Percentiles rank a stretch among this genome's conserved stretches.
Conservation (phyloP, 2,329 filamentous ascomycete species). For the Claviceps lovelessii region DNA sequence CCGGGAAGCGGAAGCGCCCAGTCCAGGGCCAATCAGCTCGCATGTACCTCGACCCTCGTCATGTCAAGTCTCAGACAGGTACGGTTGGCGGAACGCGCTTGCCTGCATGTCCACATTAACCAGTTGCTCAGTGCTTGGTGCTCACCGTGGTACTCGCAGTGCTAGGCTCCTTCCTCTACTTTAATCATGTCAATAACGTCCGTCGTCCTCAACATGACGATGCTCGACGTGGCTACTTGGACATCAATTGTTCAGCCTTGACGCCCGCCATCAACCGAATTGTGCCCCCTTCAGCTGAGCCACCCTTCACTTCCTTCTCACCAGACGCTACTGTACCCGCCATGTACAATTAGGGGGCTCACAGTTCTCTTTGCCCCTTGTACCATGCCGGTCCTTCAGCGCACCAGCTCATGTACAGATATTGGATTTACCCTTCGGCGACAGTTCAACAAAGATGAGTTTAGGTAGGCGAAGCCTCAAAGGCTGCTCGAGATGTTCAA, state of each 20-base stretch:
- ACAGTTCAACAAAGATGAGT: conserved; percentile 60
- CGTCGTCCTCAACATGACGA: neutral
- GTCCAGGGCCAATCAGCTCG: too few species aligned
- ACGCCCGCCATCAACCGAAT: neutral
- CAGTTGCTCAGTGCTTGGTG: too few species aligned
- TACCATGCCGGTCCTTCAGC: conserved; percentile 28
- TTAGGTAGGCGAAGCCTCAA: conserved; percentile 38
- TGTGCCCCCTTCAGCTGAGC: neutral
- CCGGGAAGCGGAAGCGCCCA: neutral
- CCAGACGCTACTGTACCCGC: neutral
- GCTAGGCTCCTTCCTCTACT: neutral
- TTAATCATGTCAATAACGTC: neutral
- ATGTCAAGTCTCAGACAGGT: neutral
- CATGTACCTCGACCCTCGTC: neutral
- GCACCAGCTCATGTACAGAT: conserved; percentile 41
- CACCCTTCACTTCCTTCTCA: neutral
- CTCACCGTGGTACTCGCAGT: too few species aligned
- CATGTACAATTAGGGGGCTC: neutral
- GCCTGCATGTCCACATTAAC: neutral
- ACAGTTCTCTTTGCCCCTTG: neutral
- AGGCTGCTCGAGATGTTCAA: neutral
- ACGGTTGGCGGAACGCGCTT: neutral
- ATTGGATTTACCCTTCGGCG: conserved; percentile 60
- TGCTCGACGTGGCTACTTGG: neutral
- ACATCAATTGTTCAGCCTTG: neutral